Evolutionary conservation across 2,329 filamentous ascomycete species (phyloP).

Genomic region (Hysterium pulicare): DNA sequence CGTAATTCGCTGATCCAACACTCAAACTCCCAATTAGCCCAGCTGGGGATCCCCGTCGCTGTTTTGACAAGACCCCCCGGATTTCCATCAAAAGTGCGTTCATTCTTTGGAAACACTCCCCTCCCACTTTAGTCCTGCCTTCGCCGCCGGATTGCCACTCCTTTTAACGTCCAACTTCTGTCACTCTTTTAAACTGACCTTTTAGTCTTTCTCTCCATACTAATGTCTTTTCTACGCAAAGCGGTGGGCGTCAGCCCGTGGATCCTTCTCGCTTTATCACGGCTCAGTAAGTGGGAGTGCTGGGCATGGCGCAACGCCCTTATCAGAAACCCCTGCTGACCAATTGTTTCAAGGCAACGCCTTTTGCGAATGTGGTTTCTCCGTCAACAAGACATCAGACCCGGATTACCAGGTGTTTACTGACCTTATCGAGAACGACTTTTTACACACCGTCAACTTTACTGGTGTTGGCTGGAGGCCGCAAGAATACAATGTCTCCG

Average conservation of each 20-base stretch:
- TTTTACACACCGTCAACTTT: constrained; percentile 56
- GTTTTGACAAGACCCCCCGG: not conserved
- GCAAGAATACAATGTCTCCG: constrained; percentile 65
- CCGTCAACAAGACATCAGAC: constrained; percentile 47
- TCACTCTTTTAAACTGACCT: constrained; percentile 5
- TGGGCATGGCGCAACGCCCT: not conserved
- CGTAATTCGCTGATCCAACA: not conserved
- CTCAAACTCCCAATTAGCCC: not conserved
- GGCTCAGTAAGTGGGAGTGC: constrained; percentile 23
- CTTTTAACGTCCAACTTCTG: constrained; percentile 11
- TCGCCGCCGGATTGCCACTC: constrained; percentile 7
- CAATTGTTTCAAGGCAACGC: constrained; percentile 33
- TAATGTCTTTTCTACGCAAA: constrained; percentile 9
- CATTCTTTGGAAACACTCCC: not conserved
- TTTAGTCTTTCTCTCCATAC: constrained; percentile 5
- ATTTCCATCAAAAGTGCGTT: not conserved
- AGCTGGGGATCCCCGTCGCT: not conserved
- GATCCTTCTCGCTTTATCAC: constrained; percentile 27
- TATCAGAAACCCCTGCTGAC: no score
- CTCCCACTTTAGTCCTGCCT: constrained; percentile 6
- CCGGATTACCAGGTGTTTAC: constrained; percentile 56
- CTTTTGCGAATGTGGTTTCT: constrained; percentile 72
- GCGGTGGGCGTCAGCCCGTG: constrained; percentile 24
- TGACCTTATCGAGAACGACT: constrained; percentile 69
- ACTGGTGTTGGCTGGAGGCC: constrained; percentile 55